Base-by-base conservation (phyloP, 495 filamentous ascomycete species). In the Melanomma pulvis-pyrius region DNA sequence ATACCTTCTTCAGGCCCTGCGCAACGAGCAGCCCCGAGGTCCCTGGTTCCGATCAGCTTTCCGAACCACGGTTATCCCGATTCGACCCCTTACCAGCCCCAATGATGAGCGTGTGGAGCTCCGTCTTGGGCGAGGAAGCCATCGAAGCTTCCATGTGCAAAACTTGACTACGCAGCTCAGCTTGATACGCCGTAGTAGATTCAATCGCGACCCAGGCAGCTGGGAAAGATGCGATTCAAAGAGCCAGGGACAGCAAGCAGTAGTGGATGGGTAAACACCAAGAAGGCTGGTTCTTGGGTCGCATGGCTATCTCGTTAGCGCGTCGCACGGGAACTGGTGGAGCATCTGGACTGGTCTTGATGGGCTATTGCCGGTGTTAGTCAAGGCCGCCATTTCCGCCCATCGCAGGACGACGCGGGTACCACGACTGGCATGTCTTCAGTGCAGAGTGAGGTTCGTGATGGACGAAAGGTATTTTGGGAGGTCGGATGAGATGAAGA, bases 1-100 rank as follows among this genome's bases (percentile, higher is more conserved):
- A n/a, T n/a, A n/a, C 66, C 51, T 64, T 57, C 44, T 69, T 69
- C 5, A 70, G 41, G 11, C 62, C 67, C 46, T 71, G 68, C 30
- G 68, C 68, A 22, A 71, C 49, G 22, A 63, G 59, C 59, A 71
- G 25, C 24, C 68, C 68, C 12, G 68, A 59, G 3, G 64, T 63
- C 12, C 68, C 68, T 67, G 39, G 11, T 30, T 44, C 39, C 8
- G 8, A 44, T 44, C 39, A 44, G 39, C 17, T 44, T 44, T 44
- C 39, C 39, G 17, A 44, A 44, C 8, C 8, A 15, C 39, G n/a
- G 5, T 15, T 11, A 6, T 44, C 32, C 4, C 2, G 8, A 44
- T 17, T 3, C 39, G 39, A 44, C 8, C 2, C 39, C 57, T 56
- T 58, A 68, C 65, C 65, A 11, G 59, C 65, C 13, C 65, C 65